Base-by-base conservation (phyloP, 2,329 filamentous ascomycete species). In the Verticillium longisporum region DNA sequence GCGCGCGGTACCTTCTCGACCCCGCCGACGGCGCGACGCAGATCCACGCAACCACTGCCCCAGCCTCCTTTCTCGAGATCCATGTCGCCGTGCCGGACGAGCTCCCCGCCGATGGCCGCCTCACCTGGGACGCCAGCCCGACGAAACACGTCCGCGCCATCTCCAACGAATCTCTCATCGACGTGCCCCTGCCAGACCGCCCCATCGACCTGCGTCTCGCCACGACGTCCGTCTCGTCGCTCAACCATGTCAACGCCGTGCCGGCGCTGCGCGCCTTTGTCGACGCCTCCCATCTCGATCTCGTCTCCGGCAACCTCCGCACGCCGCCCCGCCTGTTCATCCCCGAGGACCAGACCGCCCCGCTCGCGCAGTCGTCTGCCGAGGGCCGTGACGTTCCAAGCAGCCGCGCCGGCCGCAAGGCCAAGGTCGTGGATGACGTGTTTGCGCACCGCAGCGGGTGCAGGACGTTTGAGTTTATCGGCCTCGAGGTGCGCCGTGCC, bases 401-500 rank as follows among this genome's bases (percentile, higher is more conserved):
- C 13, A 21, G 18, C 3, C 41, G 60, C 1, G 45, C 38, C 9
- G 36, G 37, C 6, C 41, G 57, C 10, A 41, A 36, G 4, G n/a
- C 37, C n/a, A n/a, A n/a, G 7, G 26, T 59, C 57, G 58, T 26
- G 55, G 21, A 66, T 32, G 62, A 76, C 66, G 60, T 75, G 15
- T 21, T 36, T 33, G 58, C 31, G 56, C 33, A 56, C 15, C 31
- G n/a, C 32, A 34, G 37, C 15, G 33, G 32, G 14, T 33, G 14
- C 38, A 41, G 14, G 21, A 54, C 41, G n/a, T 45, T 59, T 32
- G 41, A 53, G 57, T 83, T 85, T 68, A 74, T 75, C 56, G 81
- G 82, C 7, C 73, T 84, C 1, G 82, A 86, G 66, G 73, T 85
- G 45, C 81, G 79, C 55, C 80, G 80, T 61, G 70, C 73, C 31